Evolutionary conservation across 2,329 filamentous ascomycete genomes (phyloP).

Genomic region (Dryadomyces quercus-mongolicae): DNA sequence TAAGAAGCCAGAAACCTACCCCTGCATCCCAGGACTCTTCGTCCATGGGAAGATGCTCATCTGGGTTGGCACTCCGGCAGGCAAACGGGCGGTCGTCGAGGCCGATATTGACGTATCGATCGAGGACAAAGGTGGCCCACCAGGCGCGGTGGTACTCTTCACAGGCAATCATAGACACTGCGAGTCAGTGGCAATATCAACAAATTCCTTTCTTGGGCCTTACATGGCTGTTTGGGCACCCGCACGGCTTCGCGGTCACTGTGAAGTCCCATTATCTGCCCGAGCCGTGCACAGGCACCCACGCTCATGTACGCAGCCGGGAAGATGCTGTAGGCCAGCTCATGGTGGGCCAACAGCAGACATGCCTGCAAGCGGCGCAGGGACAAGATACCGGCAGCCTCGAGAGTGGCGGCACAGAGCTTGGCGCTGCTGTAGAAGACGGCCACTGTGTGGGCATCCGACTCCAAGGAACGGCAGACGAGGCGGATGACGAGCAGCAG

Average conservation of each 20-base stretch:
- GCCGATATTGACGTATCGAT: conserved; percentile 9
- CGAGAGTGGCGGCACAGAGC: conserved; percentile 2
- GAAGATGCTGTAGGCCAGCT: conserved; percentile 6
- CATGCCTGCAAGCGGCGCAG: conserved; percentile 5
- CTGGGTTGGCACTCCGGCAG: conserved; percentile 5
- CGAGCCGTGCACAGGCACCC: conserved; percentile 7
- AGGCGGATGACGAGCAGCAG: conserved; percentile 5
- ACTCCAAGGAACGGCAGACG: not conserved
- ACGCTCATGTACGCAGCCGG: conserved; percentile 10
- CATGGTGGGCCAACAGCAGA: conserved; percentile 8
- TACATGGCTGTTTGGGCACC: not conserved
- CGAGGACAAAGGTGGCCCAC: conserved; percentile 9
- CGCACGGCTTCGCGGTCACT: not conserved
- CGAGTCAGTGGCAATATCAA: no score
- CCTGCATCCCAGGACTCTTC: conserved; percentile 8
- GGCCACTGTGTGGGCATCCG: not conserved
- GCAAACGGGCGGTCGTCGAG: conserved; percentile 7
- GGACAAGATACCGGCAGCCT: conserved; percentile 5
- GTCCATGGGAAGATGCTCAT: conserved; percentile 9
- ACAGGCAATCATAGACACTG: conserved; percentile 4
- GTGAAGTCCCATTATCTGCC: conserved; percentile 8
- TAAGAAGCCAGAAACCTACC: not conserved
- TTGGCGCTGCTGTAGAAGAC: conserved; percentile 5
- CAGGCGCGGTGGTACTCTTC: conserved; percentile 8
- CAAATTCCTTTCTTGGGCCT: no score